Evolutionary conservation across 805 yeast species (phyloP), one percentile per base, ranked within the genome.

Genomic region (Clavispora phyllophila): DNA sequence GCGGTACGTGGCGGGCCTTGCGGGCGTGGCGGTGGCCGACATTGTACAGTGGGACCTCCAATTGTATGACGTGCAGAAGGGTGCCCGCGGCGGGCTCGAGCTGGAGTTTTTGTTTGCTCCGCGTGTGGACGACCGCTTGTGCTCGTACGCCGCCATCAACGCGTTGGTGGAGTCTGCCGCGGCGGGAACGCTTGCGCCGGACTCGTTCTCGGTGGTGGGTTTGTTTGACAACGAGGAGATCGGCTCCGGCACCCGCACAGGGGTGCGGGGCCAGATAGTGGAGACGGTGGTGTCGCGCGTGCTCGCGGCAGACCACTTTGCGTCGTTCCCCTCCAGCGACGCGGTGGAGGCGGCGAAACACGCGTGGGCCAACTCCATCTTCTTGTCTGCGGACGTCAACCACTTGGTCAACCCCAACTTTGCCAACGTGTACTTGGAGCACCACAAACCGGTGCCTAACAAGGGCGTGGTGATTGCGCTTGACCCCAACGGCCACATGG

Each of bases 391-490:
- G 3, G 96, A 87, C 58, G 96, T 87, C 33, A 82, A 73, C 47
- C 96, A 87, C 62, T 75, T 87, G 58, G 71, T 82, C 53, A 85
- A 87, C 67, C 96, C 96, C 42, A 85, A 86, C 65, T 85, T 82
- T 55, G 58, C 71, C 40, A 55, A 57, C n/a, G 84, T 78, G 27
- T 86, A 87, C 62, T 69, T 85, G 57, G 90, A 84, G 54, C 63
- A 82, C 64, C 95, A 87, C 69, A 81, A 78, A 59, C 93, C 96
- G 15, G 67, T 79, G 46, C 89, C 91, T 49, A 87, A 87, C 68
- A 76, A 70, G 31, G 96, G 96, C 44, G 60, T 86, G 46, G 70
- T 88, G 1, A 60, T 88, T 24, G 74, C 87, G 2, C 68, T 81
- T 51, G 95, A 87, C 62, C 79, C 95, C 31, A 84, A 86, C 61